Percentiles rank a stretch among this genome's conserved stretches.
These are phyloP conservation scores for Suillus variegatus DNA, from an alignment of 768 basidiomycete species.

Conservation along the genomic window DNA sequence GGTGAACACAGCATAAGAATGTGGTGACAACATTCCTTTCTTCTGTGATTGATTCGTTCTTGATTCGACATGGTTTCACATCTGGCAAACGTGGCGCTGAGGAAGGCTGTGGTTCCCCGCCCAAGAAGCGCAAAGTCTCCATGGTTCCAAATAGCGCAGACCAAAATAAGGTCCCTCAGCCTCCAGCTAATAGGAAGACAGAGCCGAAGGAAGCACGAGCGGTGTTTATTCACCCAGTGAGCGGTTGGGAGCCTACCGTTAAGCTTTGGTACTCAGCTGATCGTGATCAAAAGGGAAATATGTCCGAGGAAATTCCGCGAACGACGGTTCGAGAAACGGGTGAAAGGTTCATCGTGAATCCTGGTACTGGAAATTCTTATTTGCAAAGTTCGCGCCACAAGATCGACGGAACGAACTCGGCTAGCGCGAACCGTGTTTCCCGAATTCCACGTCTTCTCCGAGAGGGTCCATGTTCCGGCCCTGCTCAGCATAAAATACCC, in stretches of 20 bases:
- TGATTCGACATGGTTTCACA: slow-evolving; percentile 63
- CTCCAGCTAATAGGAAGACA: slow-evolving; percentile 6
- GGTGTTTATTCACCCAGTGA: slow-evolving; percentile 22
- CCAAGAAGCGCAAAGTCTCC: slow-evolving; percentile 53
- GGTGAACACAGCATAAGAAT: slow-evolving; percentile 53
- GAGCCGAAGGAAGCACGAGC: slow-evolving; percentile 13
- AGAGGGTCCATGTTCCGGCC: slow-evolving; percentile 13
- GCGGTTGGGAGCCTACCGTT: slow-evolving; percentile 10
- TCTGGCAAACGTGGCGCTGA: slow-evolving; percentile 21
- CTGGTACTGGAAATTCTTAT: slow-evolving; percentile 70
- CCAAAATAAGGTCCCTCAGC: neutral
- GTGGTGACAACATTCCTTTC: slow-evolving; percentile 57
- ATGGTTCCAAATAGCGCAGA: slow-evolving; percentile 9
- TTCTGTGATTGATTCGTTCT: slow-evolving; percentile 59
- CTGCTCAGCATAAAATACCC: slow-evolving; percentile 39
- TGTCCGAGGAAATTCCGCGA: slow-evolving; percentile 32
- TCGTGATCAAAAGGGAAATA: slow-evolving; percentile 13
- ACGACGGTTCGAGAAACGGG: slow-evolving; percentile 55
- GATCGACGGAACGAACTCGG: slow-evolving; percentile 11
- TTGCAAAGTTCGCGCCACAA: slow-evolving; percentile 24
- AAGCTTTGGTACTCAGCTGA: slow-evolving; percentile 12
- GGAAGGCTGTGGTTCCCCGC: slow-evolving; percentile 27
- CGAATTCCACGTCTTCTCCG: slow-evolving; percentile 6
- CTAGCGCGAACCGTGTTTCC: slow-evolving; percentile 18
- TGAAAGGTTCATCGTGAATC: slow-evolving; percentile 59